Evolutionary conservation across 139 green algal genomes (phyloP), one percentile per base, ranked within the genome.

Genomic region (Tetraselmis chui): DNA sequence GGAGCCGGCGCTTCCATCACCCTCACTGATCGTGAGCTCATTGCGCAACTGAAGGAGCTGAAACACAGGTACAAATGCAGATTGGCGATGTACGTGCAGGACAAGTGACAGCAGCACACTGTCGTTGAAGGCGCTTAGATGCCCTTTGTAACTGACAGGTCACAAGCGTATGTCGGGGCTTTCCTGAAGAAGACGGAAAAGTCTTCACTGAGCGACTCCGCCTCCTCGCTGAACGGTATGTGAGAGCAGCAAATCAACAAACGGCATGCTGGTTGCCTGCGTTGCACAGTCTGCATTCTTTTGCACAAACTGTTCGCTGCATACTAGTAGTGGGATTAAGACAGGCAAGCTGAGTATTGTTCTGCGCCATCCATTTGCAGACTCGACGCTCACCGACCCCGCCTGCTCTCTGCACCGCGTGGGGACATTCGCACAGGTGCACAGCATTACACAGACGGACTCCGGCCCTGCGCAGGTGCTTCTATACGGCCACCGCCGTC

Each of bases 121-220:
- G n/a, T n/a, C n/a, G n/a, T n/a, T n/a, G n/a, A n/a, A n/a, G n/a
- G n/a, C n/a, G n/a, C n/a, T n/a, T n/a, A n/a, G n/a, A n/a, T n/a
- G n/a, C n/a, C n/a, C n/a, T n/a, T n/a, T n/a, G n/a, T n/a, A n/a
- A n/a, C n/a, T n/a, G n/a, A n/a, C 84, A 93, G 93, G 18, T 94
- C 86, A 0, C 93, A 96, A 59, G 92, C 93, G 1, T 98, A 98
- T 81, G 96, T 98, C 23, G 95, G 93, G 22, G 93, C 95, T 2
- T 98, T 98, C 87, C 87, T 98, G 24, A 81, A 83, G 2, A 81
- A 84, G 32, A 82, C 31, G 22, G 77, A 85, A 1, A 32, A 79
- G 27, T 24, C 31, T 2, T 29, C 22, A 1, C 29, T 76, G 30
- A 1, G 86, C 1, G 75, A 31, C 28, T 67, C 45, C 45, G 45